Percentiles rank a stretch among this genome's conserved stretches.
phyloP scores from a whole-genome alignment of 257 asterid genomes.

The Handroanthus guayacan region DNA sequence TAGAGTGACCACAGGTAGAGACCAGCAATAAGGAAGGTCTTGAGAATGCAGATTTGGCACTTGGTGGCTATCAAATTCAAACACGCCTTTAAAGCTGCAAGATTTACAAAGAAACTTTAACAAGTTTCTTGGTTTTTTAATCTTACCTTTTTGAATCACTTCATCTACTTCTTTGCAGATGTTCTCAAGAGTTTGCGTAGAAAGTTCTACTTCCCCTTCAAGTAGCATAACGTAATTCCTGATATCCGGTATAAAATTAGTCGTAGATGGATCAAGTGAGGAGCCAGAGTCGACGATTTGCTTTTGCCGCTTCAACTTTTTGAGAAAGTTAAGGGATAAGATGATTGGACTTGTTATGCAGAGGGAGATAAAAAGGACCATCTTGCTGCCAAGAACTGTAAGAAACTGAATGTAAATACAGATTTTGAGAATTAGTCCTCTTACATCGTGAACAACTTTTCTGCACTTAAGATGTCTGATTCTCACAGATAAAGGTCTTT shows the following conservation, averaged over 20 bases:
- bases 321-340: constrained; percentile 7
- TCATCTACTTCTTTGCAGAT: constrained; percentile 48
- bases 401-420: constrained; percentile 42
- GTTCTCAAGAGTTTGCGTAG: constrained; percentile 33
- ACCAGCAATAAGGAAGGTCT: constrained; percentile 51
- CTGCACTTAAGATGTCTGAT: constrained; percentile 41
- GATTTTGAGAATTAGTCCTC: constrained; percentile 39
- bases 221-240: constrained; percentile 47
- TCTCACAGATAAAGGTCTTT: constrained; percentile 36
- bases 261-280: background rate
- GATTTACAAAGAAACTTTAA: constrained; percentile 40
- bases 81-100: constrained; percentile 46
- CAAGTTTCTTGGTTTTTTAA: constrained; percentile 38
- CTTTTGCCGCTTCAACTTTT: constrained; percentile 22
- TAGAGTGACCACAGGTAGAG: constrained; percentile 51
- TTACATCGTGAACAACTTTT: constrained; percentile 39
- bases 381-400: constrained; percentile 46
- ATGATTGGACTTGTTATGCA: constrained; percentile 29
- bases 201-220: constrained; percentile 55
- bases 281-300: constrained; percentile 33
- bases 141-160: constrained; percentile 41
- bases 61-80: constrained; percentile 40
- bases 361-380: constrained; percentile 39
- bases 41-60: constrained; percentile 48
- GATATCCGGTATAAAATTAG: constrained; percentile 30